These are phyloP conservation scores for Copromyces sp. DNA, from an alignment of 495 filamentous ascomycete species.

Conservation along the genomic window DNA sequence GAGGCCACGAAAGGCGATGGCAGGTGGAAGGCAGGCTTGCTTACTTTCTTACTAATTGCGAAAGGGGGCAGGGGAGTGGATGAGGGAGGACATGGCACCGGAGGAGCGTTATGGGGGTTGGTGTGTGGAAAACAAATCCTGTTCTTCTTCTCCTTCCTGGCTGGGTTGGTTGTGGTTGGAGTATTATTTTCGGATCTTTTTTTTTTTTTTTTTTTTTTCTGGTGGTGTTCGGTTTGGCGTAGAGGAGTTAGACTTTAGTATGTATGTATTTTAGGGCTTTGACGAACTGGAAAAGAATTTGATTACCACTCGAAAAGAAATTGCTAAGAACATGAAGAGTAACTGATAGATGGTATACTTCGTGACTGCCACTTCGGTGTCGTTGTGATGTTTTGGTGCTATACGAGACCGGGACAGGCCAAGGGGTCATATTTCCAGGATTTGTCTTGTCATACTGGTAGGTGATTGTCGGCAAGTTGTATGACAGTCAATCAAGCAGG, in stretches of 20 bases:
- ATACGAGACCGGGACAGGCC: no score
- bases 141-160: background rate
- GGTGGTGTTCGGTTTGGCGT: background rate
- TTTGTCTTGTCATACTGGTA: no score
- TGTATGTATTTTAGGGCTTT: background rate
- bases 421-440: no score
- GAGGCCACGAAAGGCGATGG: background rate
- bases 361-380: background rate
- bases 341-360: background rate
- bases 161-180: background rate
- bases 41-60: background rate
- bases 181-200: background rate
- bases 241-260: background rate
- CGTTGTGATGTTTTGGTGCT: no score
- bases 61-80: background rate
- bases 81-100: background rate
- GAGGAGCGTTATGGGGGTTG: background rate
- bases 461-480: no score
- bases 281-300: background rate
- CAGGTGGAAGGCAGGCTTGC: background rate
- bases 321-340: background rate
- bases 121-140: background rate
- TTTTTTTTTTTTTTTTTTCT: background rate
- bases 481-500: no score
- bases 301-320: background rate